Percentiles rank a stretch among this genome's conserved stretches.
These are phyloP conservation scores for Salvia hispanica DNA, from an alignment of 257 asterid genomes.

Conservation along the genomic window DNA sequence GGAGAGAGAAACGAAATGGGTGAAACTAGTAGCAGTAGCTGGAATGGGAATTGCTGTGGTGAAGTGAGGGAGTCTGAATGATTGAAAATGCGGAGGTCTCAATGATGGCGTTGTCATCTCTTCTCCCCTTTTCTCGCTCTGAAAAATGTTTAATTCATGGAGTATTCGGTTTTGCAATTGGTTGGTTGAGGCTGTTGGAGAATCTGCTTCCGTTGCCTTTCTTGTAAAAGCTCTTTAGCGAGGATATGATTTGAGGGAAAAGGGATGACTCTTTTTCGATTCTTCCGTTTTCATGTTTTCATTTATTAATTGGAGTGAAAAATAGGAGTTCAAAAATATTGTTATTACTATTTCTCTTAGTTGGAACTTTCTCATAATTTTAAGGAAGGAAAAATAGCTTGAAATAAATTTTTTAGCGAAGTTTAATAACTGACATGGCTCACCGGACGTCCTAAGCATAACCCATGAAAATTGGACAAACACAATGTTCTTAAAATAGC, in stretches of 20 bases:
- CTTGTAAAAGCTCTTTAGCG: not conserved
- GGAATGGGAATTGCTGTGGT: constrained; percentile 34
- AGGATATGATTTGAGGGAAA: not conserved
- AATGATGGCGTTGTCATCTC: constrained; percentile 45
- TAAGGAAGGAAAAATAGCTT: too few relatives aligned
- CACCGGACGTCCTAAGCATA: too few relatives aligned
- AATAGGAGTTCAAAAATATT: too few relatives aligned
- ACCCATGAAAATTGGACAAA: too few relatives aligned
- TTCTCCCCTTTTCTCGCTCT: constrained; percentile 3
- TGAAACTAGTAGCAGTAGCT: constrained; percentile 27
- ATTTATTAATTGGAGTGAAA: too few relatives aligned
- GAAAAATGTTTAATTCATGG: too few relatives aligned
- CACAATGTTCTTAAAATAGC: too few relatives aligned
- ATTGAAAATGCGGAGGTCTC: constrained; percentile 46
- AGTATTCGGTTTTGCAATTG: constrained; percentile 25
- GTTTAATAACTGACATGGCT: too few relatives aligned
- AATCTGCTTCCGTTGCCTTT: constrained; percentile 34
- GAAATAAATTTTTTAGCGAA: too few relatives aligned
- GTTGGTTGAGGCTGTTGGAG: constrained; percentile 39
- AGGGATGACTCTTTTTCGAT: constrained; percentile 26
- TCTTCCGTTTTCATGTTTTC: too few relatives aligned
- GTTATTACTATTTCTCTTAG: too few relatives aligned
- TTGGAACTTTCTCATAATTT: too few relatives aligned
- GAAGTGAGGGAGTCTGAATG: constrained; percentile 36
- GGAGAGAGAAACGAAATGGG: constrained; percentile 32